Conservation (phyloP, 2,329 filamentous ascomycete species). For the Epichloe gansuensis region DNA sequence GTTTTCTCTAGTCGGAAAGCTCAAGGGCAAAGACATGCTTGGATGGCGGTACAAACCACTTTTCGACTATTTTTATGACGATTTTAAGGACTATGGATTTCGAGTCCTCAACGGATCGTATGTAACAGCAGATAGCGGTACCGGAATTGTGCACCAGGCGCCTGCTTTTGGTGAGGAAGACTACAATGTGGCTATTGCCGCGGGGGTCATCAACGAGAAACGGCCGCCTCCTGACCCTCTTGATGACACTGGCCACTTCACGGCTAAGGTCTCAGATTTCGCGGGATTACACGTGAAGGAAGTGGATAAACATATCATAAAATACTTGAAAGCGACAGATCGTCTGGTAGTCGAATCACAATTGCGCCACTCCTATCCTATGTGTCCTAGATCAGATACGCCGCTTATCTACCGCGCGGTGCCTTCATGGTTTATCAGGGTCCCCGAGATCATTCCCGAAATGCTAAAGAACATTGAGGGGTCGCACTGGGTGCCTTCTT, state of each 20-base stretch:
- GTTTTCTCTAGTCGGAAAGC: slow-evolving; percentile 53
- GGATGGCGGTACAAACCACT: slow-evolving; percentile 68
- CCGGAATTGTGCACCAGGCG: slow-evolving; percentile 85
- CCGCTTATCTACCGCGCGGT: slow-evolving; percentile 87
- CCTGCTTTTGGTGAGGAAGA: slow-evolving; percentile 94
- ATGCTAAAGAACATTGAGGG: slow-evolving; percentile 85
- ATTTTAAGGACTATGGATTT: slow-evolving; percentile 79
- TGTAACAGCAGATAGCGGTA: slow-evolving; percentile 80
- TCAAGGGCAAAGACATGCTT: slow-evolving; percentile 55
- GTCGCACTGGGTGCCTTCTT: slow-evolving; percentile 82
- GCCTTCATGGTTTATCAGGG: slow-evolving; percentile 89
- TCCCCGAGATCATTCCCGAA: slow-evolving; percentile 67
- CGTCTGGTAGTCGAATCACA: slow-evolving; percentile 75
- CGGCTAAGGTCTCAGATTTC: slow-evolving; percentile 64
- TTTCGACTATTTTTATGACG: slow-evolving; percentile 80
- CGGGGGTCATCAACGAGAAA: slow-evolving; percentile 64
- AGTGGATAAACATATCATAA: slow-evolving; percentile 88
- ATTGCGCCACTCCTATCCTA: slow-evolving; percentile 81
- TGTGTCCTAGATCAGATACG: slow-evolving; percentile 91
- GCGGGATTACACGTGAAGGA: slow-evolving; percentile 80
- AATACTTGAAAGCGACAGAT: slow-evolving; percentile 65
- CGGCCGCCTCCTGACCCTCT: slow-evolving; percentile 81
- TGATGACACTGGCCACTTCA: slow-evolving; percentile 73
- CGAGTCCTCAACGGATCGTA: slow-evolving; percentile 72
- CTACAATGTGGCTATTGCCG: slow-evolving; percentile 68